Base-by-base conservation (phyloP, 495 filamentous ascomycete genomes). In the Trichoderma gamsii region DNA sequence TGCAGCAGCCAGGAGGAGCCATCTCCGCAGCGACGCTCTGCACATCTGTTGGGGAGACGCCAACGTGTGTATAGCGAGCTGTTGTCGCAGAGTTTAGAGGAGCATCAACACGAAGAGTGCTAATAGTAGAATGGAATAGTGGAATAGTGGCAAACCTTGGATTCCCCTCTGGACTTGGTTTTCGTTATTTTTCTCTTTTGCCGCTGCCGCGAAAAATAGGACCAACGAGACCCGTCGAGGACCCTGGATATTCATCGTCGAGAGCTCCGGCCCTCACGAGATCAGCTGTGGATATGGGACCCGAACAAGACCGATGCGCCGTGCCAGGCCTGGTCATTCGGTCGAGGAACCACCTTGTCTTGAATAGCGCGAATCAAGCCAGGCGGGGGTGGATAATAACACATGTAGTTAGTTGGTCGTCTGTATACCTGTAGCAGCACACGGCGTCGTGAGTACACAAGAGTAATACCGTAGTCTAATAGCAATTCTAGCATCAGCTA, bases 271-370 rank as follows among this genome's bases (percentile, higher is more conserved):
- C 56, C 56, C 56, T 61, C 56, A 21, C 56, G n/a, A 61, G 56
- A 61, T 61, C 56, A 32, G 56, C 56, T 61, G 56, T 61, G 56
- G 56, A 35, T 25, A 61, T 61, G 25, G 35, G 35, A 25, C 56
- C 56, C 56, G 56, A 61, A 61, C 25, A 32, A 61, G 56, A 61
- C 21, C 56, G 56, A 61, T 61, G 27, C 56, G 56, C 56, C 56
- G 56, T 61, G 23, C 6, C 23, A 12, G 21, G 23, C 51, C 51
- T 61, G 56, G 56, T 61, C 56, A 61, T 61, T 61, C 56, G 56
- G 56, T 29, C 27, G 27, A 61, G 4, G n/a, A 15, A 61, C 23
- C 11, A 32, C 11, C 23, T 29, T 21, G 56, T 51, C 29, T 29
- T 29, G 29, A 29, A 29, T 59, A 59, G 51, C 23, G 56, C 56